A percentile compares a stretch with the other conserved stretches of the same genome.
Evolutionary conservation across 495 filamentous ascomycete genomes (phyloP).

Genomic region (Penicillium bialowiezense): DNA sequence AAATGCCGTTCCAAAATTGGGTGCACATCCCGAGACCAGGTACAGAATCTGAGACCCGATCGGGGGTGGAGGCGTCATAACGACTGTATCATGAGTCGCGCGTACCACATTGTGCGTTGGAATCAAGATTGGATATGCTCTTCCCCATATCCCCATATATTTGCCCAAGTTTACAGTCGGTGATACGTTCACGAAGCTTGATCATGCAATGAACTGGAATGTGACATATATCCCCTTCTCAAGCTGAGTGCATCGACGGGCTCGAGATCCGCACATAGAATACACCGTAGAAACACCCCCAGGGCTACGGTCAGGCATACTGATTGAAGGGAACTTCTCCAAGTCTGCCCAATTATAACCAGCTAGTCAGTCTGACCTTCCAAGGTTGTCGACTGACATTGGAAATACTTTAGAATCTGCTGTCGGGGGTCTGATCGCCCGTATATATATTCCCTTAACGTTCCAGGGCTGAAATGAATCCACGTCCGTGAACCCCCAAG

Average conservation of each 20-base stretch:
- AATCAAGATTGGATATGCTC: background rate
- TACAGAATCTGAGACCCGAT: slow-evolving; percentile 6
- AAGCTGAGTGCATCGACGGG: no score
- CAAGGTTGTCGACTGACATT: no score
- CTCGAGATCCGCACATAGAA: no score
- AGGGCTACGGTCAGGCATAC: no score
- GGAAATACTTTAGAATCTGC: background rate
- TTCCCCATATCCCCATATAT: no score
- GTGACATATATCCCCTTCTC: background rate
- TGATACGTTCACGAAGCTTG: background rate
- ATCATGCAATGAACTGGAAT: slow-evolving; percentile 3
- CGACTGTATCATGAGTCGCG: slow-evolving; percentile 13
- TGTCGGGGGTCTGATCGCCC: background rate
- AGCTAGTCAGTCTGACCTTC: no score
- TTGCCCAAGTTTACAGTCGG: background rate
- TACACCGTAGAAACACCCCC: no score
- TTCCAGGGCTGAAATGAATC: no score
- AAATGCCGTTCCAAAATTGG: background rate
- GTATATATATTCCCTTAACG: background rate
- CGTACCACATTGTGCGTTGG: slow-evolving; percentile 4
- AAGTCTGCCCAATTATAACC: no score
- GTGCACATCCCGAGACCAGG: background rate
- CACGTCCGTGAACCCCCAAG: no score
- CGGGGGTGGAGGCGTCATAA: slow-evolving; percentile 9
- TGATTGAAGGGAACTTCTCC: no score